Evolutionary conservation across 306 rosid species (phyloP), one percentile per base, ranked within the genome.

Genomic region (Prunus mongolica): DNA sequence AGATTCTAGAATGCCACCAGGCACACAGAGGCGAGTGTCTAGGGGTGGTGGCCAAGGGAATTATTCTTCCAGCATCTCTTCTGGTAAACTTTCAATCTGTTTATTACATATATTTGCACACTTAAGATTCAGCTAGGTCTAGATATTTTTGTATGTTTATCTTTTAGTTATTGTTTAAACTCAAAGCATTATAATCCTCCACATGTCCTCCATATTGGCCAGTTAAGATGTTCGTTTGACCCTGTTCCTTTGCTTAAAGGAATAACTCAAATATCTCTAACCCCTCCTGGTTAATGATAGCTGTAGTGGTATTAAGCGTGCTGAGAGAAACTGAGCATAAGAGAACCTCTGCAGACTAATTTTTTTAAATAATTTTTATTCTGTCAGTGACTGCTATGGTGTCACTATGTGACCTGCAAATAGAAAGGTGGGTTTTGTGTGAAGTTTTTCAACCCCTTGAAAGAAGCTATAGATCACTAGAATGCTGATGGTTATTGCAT

Each of bases 11-110:
- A 22, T 72, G 44, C 71, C 78, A 76, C 84, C 79, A 63, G 87
- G 82, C 18, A 75, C 80, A 24, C 87, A 79, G 32, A 90, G 92
- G 84, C 87, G 88, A 81, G 83, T 85, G 38, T 82, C 78, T 76
- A 83, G 92, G 79, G 90, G 89, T 84, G 81, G 88, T 63, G 80
- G 83, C 84, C 91, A 83, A 28, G 93, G 93, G 66, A 85, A 86
- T 57, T 80, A 82, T 86, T 78, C 66, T 61, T 77, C 82, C 62
- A 78, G 81, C 45, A 81, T 75, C 49, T 82, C 82, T 70, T 56
- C 73, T 60, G 89, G 91, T 73, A 80, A 25, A 10, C 51, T 66
- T 78, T 28, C 12, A 7, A 18, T 38, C 61, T 73, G n/a, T 46
- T 34, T 61, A 45, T n/a, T 12, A 46, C 1, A 0, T 8, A 44